Conservation (phyloP, 208 protist genomes). For the Leishmania major region DNA sequence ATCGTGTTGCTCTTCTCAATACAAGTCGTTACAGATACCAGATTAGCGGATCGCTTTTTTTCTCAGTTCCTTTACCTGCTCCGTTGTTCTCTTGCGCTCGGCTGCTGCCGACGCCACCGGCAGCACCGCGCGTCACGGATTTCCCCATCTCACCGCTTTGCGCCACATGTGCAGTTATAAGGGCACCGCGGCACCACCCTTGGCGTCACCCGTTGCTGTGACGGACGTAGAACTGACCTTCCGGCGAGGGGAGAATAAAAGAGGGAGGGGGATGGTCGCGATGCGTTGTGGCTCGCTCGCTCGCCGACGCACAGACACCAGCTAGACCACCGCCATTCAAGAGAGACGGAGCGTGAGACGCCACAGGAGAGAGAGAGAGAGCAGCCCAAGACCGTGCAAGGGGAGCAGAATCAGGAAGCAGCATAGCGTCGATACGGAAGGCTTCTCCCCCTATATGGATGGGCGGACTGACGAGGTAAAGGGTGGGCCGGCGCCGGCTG, state of each 20-base stretch:
- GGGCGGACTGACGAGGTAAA: neutral
- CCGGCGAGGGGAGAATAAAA: neutral
- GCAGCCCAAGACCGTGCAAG: neutral
- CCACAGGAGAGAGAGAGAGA: neutral
- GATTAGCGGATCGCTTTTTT: neutral
- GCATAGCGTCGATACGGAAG: neutral
- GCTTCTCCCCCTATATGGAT: neutral
- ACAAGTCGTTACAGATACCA: neutral
- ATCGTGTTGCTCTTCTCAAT: neutral
- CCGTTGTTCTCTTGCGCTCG: neutral
- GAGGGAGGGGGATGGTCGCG: neutral
- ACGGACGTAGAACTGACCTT: neutral
- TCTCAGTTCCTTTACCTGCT: neutral
- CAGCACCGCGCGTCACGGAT: neutral
- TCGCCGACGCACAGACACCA: too few species aligned
- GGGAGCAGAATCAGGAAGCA: neutral
- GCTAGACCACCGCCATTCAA: neutral
- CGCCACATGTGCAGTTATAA: neutral
- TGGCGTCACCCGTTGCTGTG: neutral
- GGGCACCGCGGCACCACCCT: neutral
- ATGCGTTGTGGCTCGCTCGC: neutral
- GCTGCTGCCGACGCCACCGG: neutral
- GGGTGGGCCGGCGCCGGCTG: neutral
- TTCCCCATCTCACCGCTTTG: neutral
- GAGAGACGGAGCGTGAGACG: neutral